These are phyloP conservation scores for Podospora didyma DNA, from an alignment of 495 filamentous ascomycete species.

Conservation along the genomic window DNA sequence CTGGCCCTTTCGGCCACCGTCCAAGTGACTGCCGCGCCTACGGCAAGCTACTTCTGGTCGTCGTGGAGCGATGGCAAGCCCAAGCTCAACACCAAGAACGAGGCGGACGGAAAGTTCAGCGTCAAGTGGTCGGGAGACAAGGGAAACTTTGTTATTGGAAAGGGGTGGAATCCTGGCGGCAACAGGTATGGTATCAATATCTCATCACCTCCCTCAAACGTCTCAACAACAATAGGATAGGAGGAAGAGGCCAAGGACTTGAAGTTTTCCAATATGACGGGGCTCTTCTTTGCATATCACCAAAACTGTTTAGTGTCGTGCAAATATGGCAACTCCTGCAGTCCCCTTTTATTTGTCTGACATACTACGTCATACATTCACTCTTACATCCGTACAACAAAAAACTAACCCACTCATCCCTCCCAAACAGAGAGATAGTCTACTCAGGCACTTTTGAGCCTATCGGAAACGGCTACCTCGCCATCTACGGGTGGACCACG, in stretches of 20 bases:
- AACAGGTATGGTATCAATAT: conserved; percentile 7
- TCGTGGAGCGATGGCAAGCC: conserved; percentile 62
- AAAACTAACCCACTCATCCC: neutral
- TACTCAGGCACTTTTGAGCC: conserved; percentile 21
- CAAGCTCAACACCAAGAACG: conserved; percentile 57
- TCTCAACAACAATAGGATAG: too few relatives aligned
- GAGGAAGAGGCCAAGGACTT: too few relatives aligned
- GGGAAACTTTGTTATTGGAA: conserved; percentile 64
- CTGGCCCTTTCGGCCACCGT: neutral
- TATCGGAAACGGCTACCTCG: conserved; percentile 26
- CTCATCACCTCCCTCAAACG: neutral
- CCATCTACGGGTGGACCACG: conserved; percentile 59
- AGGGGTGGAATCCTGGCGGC: conserved; percentile 51
- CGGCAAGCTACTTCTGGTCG: conserved; percentile 52
- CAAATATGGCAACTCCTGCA: too few relatives aligned
- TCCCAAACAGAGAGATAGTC: conserved; percentile 10
- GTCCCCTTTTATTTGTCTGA: too few relatives aligned
- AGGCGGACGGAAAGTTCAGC: conserved; percentile 50
- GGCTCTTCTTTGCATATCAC: too few relatives aligned
- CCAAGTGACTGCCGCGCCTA: neutral
- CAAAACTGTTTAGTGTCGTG: too few relatives aligned
- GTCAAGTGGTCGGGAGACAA: conserved; percentile 52
- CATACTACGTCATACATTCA: too few relatives aligned
- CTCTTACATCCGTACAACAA: neutral
- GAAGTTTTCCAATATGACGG: too few relatives aligned